A percentile compares a stretch with the other conserved stretches of the same genome.
Evolutionary conservation across 768 basidiomycete species (phyloP).

Genomic region (Candolleomyces aberdarensis): DNA sequence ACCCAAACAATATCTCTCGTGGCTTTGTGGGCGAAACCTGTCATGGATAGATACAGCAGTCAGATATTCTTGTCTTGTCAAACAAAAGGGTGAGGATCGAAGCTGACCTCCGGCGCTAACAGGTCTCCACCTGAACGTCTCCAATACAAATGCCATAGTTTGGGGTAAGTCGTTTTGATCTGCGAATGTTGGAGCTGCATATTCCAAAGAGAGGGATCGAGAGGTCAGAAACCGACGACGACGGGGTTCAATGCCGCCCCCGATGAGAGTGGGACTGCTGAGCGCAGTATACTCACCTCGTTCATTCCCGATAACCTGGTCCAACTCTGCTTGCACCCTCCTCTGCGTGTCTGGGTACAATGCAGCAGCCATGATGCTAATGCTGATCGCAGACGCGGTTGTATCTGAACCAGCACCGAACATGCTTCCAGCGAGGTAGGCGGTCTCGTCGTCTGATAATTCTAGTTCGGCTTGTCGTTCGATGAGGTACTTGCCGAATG

Average conservation of each 20-base stretch:
- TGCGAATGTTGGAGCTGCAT: constrained; percentile 33
- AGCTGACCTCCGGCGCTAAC: constrained; percentile 43
- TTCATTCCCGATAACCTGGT: constrained; percentile 47
- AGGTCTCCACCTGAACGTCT: constrained; percentile 50
- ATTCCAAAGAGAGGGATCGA: too few relatives aligned
- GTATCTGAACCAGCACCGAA: constrained; percentile 70
- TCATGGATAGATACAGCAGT: not conserved
- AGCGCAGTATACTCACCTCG: constrained; percentile 23
- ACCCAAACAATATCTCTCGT: constrained; percentile 66
- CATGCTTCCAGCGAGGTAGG: constrained; percentile 62
- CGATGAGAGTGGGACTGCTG: not conserved
- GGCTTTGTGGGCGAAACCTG: constrained; percentile 61
- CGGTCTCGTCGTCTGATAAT: constrained; percentile 53
- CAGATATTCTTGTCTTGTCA: not conserved
- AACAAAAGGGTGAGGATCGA: too few relatives aligned
- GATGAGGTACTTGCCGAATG: constrained; percentile 57
- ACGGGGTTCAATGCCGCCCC: not conserved
- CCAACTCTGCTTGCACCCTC: constrained; percentile 53
- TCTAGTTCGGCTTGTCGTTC: constrained; percentile 52
- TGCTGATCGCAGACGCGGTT: constrained; percentile 56
- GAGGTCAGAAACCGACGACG: too few relatives aligned
- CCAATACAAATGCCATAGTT: constrained; percentile 48
- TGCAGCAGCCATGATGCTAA: constrained; percentile 56
- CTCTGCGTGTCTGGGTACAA: constrained; percentile 50
- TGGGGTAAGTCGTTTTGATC: constrained; percentile 42